Evolutionary conservation across 2,329 filamentous ascomycete genomes (phyloP), one percentile per base, ranked within the genome.

Genomic region (Fonsecaea erecta): DNA sequence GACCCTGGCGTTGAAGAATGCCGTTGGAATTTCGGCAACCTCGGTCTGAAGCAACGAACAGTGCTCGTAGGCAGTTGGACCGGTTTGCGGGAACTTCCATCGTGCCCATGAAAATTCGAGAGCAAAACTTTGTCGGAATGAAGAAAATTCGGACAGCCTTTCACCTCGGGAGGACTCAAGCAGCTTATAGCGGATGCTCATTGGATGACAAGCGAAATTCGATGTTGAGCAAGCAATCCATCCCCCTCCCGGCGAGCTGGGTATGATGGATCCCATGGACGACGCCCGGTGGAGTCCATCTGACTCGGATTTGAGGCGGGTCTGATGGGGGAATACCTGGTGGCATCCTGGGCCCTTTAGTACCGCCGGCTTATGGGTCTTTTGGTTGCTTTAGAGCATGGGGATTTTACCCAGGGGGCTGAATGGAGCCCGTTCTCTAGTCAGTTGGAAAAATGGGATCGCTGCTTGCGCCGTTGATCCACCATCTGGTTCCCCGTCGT

Each of bases 301-400:
- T 48, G 21, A 48, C 18, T n/a, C 18, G 18, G 43, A 18, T 48
- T 48, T 48, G 43, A 12, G 55, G 21, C 30, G 55, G 55, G 40
- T 43, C 28, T 26, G 26, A 18, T 14, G 28, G 28, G n/a, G 55
- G 55, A 16, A 9, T 18, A 14, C 30, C 5, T 24, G 55, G 40
- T 46, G 24, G 18, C 37, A 9, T n/a, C 21, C 9, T 3, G 7
- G 35, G 30, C 12, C 11, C 40, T 46, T 58, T 46, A 43, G 35
- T 32, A 46, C 55, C 7, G 12, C 40, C 55, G 55, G 55, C 55
- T 58, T 58, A 28, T 58, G 55, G 55, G 55, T 58, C 55, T 32
- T 48, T 30, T 43, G n/a, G 35, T 18, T 32, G 2, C 5, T 26
- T 43, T 58, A 58, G 55, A 14, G 28, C 14, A 58, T 40, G 55